Conservation (phyloP, 441 rosid species). For the Pelargonium fulgidum region DNA sequence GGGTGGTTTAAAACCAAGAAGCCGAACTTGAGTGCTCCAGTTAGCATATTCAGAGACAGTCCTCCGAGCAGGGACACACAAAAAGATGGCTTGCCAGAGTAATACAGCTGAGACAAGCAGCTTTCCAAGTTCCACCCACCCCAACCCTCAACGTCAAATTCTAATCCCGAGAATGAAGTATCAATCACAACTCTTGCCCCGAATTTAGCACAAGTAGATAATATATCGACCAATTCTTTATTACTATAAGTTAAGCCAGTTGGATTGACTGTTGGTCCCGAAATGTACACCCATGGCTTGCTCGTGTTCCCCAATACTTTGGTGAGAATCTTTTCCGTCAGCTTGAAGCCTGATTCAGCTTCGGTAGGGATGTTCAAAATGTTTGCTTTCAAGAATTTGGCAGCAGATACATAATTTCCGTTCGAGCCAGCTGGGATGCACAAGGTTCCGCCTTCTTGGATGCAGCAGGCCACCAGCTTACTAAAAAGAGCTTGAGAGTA, state of each 20-base stretch:
- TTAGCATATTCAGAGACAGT: constrained; percentile 61
- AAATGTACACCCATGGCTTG: constrained; percentile 82
- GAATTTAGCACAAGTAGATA: constrained; percentile 57
- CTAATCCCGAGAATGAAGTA: constrained; percentile 85
- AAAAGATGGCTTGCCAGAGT: constrained; percentile 41
- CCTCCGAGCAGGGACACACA: constrained; percentile 72
- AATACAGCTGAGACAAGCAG: constrained; percentile 39
- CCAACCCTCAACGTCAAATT: constrained; percentile 48
- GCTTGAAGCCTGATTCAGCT: constrained; percentile 53
- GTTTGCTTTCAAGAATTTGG: constrained; percentile 67
- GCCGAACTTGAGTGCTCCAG: constrained; percentile 66
- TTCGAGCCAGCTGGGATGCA: constrained; percentile 84
- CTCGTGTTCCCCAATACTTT: constrained; percentile 43
- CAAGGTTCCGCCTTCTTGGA: constrained; percentile 76
- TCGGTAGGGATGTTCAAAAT: constrained; percentile 49
- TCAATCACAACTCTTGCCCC: constrained; percentile 82
- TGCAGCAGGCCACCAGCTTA: constrained; percentile 70
- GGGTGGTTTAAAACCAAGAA: constrained; percentile 53
- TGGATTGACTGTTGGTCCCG: constrained; percentile 86
- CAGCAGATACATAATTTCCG: constrained; percentile 71
- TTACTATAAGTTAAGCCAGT: constrained; percentile 72
- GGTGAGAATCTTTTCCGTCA: constrained; percentile 44
- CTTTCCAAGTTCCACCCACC: constrained; percentile 60
- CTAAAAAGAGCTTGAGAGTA: constrained; percentile 65
- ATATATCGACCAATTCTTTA: constrained; percentile 52